Evolutionary conservation across 164 flowering plant species (phyloP), one percentile per base, ranked within the genome.

Genomic region (Brasenia schreberi): DNA sequence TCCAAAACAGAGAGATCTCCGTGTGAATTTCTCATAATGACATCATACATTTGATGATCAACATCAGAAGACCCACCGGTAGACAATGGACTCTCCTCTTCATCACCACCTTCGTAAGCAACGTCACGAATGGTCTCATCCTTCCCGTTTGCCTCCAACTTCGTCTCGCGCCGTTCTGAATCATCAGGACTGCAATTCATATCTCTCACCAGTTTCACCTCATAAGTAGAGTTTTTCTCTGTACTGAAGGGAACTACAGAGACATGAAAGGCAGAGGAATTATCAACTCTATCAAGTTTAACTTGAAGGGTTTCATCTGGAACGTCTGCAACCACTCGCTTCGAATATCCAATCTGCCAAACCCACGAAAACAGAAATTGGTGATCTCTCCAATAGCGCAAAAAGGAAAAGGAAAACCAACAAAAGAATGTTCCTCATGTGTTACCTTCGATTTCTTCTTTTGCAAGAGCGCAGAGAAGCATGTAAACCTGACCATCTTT

Each of bases 21-120:
- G 4, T 61, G 33, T 18, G 65, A 66, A 19, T 63, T 61, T 65
- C 19, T 43, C 4, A 59, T 73, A 64, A 61, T 17, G 42, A 71
- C 67, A 16, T 60, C 68, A 61, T 59, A 61, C 10, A 45, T 65
- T 45, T 70, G 72, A 59, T 81, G 84, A 78, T 84, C 79, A 42
- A 72, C 78, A 58, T 83, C 89, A 60, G 92, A 87, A 63, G 74
- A 71, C 14, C 83, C 84, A 71, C 83, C 79, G 73, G 73, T 85
- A 61, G 80, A 77, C 4, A 83, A 75, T 6, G 71, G 65, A 64
- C 64, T 75, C 45, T 78, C 92, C 49, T 80, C 81, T 77, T 88
- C 96, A 66, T 93, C 96, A 70, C 84, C 89, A 56, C 92, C 98
- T 75, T 90, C 97, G 70, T 90, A 88, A 56, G 86, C 88, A 33